Evolutionary conservation across 371 early-diverging fungal genomes (phyloP), one percentile per base, ranked within the genome.

Genomic region (Mortierella sp.): DNA sequence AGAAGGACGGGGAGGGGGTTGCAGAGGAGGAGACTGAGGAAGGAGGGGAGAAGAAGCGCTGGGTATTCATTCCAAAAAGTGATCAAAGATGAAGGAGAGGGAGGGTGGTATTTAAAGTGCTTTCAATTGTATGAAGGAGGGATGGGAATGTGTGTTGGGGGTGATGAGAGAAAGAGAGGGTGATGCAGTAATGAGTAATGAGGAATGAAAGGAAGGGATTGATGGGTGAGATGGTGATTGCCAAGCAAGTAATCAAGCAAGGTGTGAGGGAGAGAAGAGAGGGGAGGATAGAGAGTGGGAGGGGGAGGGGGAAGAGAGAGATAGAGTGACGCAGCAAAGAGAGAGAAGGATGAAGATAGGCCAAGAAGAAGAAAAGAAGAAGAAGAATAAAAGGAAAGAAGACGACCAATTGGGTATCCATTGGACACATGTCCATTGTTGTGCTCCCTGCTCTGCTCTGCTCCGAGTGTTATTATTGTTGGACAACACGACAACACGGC

Each of bases 31-130:
- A 38, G 38, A 63, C 52, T 21, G 80, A 24, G 44, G 74, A 74
- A 54, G 77, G 31, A 47, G 75, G 38, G 54, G 75, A 71, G 58
- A 72, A 70, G 48, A 58, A 52, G 57, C 63, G 75, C 21, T 38
- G 74, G 63, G 76, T 72, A 72, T 50, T 75, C 78, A 78, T 78
- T 31, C 72, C 72, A 72, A 63, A 73, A n/a, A 65, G n/a, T 4
- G 63, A 50, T 72, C 38, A 34, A 72, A 24, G 55, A 54, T 26
- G 54, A 31, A 16, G 48, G 9, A 13, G 42, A 26, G 60, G 26
- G 14, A 45, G 5, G 42, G 38, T 8, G 2, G 76, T 50, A 52
- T 52, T 73, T 34, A 73, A 42, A 50, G 55, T 34, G 73, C 50
- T 60, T 60, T 14, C 42, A 5, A 50, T 16, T 50, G 50, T 6